Conservation (phyloP, 352 stramenopile species). For the Phytophthora vignae region DNA sequence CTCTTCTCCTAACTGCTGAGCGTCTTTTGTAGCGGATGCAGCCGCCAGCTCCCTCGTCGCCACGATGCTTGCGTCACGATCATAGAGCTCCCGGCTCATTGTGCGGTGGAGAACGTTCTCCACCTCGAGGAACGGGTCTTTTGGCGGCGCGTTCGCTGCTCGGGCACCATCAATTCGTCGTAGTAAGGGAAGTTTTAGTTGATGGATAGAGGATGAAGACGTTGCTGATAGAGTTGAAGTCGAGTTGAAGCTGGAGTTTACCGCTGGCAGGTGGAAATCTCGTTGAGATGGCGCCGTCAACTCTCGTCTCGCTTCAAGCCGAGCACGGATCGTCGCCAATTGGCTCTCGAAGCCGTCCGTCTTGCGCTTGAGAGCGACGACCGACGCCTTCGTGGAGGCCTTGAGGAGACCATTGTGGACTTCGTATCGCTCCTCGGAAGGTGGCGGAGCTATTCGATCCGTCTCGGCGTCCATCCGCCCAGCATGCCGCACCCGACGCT, state of each 20-base stretch:
- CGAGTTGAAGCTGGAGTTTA: constrained; percentile 5
- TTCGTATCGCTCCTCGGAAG: constrained; percentile 16
- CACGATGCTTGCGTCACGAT: constrained; percentile 39
- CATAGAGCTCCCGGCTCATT: constrained; percentile 38
- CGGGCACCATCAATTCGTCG: constrained; percentile 32
- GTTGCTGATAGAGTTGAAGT: background rate
- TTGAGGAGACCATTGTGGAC: constrained; percentile 2
- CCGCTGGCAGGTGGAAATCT: constrained; percentile 20
- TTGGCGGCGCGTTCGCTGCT: constrained; percentile 20
- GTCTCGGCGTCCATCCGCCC: constrained; percentile 26
- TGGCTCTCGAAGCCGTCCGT: constrained; percentile 57
- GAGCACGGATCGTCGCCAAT: constrained; percentile 50
- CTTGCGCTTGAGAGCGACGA: constrained; percentile 26
- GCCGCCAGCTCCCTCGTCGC: constrained; percentile 40
- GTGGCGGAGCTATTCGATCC: background rate
- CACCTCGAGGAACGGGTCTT: constrained; percentile 41
- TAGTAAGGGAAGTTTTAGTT: constrained; percentile 47
- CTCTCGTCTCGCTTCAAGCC: constrained; percentile 39
- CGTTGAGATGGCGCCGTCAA: background rate
- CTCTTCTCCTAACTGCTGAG: constrained; percentile 65
- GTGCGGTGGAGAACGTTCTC: constrained; percentile 51
- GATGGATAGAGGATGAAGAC: constrained; percentile 1
- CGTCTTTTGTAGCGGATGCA: constrained; percentile 41
- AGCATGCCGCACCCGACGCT: constrained; percentile 17
- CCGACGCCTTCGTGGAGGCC: constrained; percentile 2